Evolutionary conservation across 148 eudicot species (phyloP).

Genomic region (Rhododendron molle): DNA sequence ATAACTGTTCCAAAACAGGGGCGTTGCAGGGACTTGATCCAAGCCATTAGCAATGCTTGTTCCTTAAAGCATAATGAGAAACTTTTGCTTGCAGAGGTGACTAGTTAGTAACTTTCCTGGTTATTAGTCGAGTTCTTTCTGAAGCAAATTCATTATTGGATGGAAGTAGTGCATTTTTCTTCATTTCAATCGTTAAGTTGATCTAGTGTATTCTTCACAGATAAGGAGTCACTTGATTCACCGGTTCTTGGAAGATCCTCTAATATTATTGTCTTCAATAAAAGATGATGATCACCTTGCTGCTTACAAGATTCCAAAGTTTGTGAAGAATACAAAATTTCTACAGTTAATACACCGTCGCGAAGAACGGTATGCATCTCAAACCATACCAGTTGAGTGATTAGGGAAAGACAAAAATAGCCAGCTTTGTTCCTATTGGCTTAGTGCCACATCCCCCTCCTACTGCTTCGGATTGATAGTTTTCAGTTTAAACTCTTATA

Average conservation of each 20-base stretch:
- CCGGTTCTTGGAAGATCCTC: constrained; percentile 87
- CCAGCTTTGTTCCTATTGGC: background rate
- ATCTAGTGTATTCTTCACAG: constrained; percentile 33
- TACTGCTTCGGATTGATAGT: background rate
- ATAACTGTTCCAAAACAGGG: constrained; percentile 91
- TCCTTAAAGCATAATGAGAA: constrained; percentile 77
- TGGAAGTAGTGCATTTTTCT: background rate
- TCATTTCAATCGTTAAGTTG: constrained; percentile 1
- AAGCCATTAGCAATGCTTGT: constrained; percentile 77
- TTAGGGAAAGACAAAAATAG: background rate
- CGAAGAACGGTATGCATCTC: constrained; percentile 65
- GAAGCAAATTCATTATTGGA: background rate
- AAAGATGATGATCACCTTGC: constrained; percentile 91
- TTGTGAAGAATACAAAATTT: constrained; percentile 52
- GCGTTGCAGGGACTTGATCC: constrained; percentile 83
- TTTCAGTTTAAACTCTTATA: background rate
- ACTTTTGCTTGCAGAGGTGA: constrained; percentile 96
- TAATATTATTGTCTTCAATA: constrained; percentile 62
- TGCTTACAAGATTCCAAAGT: constrained; percentile 83
- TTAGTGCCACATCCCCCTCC: background rate
- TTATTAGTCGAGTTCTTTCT: background rate
- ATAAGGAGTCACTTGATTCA: constrained; percentile 74
- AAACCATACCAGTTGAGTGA: constrained; percentile 4
- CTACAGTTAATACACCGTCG: constrained; percentile 87
- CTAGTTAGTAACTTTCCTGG: background rate